Evolutionary conservation across 129 eudicot species (phyloP).

Genomic region (Tagetes erecta): DNA sequence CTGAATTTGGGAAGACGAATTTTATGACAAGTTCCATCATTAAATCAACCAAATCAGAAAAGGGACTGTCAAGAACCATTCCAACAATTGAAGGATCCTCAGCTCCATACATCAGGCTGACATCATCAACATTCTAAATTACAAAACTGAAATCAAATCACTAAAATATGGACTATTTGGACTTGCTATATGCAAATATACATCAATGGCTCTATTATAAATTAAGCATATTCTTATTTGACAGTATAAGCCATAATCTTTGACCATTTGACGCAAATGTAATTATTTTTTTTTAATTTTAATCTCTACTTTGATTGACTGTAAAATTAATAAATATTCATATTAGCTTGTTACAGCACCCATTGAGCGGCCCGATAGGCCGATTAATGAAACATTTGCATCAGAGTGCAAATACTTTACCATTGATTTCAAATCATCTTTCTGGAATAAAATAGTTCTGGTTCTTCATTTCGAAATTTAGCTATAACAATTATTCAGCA

Average conservation of each 20-base stretch:
- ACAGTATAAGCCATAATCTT: not conserved
- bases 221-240: not conserved
- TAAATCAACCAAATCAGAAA: slow-evolving; percentile 90
- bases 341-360: too few species aligned
- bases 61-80: slow-evolving; percentile 98
- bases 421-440: slow-evolving; percentile 84
- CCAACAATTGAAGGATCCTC: slow-evolving; percentile 98
- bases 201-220: not conserved
- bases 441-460: slow-evolving; percentile 49
- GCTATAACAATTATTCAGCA: too few species aligned
- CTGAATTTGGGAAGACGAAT: slow-evolving; percentile 89
- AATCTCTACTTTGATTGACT: not conserved
- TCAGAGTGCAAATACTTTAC: slow-evolving; percentile 81
- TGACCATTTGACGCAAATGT: not conserved
- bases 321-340: not conserved
- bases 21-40: slow-evolving; percentile 98
- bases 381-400: slow-evolving; percentile 86
- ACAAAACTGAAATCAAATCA: slow-evolving; percentile 24
- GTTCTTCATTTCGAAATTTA: too few species aligned
- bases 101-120: too few species aligned
- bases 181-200: not conserved
- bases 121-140: slow-evolving; percentile 36
- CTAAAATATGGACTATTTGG: not conserved
- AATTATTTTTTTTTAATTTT: too few species aligned
- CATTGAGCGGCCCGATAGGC: slow-evolving; percentile 99